phyloP scores from a whole-genome alignment of 2,329 filamentous ascomycete species.

The Botrytis hyacinthi region DNA sequence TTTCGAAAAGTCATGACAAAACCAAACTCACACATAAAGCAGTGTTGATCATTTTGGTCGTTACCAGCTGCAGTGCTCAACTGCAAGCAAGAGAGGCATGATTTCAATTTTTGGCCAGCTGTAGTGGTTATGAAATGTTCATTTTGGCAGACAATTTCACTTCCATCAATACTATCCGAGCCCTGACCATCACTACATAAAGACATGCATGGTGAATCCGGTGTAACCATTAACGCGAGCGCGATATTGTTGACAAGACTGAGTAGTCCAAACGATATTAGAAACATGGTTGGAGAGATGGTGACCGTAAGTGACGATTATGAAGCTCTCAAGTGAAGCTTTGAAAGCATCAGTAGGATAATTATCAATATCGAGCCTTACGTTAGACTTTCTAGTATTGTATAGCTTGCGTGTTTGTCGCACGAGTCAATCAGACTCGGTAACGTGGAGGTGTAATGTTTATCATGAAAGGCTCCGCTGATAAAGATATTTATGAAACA shows the following conservation, averaged over 20 bases:
- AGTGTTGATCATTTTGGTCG: constrained; percentile 34
- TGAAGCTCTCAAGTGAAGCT: not conserved
- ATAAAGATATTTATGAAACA: not conserved
- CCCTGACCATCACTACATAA: constrained; percentile 44
- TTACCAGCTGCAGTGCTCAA: constrained; percentile 31
- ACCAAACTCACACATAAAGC: constrained; percentile 35
- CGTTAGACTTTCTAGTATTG: not conserved
- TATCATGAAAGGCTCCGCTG: not conserved
- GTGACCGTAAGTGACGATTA: not conserved
- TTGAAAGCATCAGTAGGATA: not conserved
- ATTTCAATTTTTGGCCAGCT: constrained; percentile 32
- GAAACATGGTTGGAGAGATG: constrained; percentile 5
- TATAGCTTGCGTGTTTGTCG: not conserved
- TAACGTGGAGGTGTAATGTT: not conserved
- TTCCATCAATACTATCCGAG: constrained; percentile 42
- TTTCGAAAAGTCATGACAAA: not conserved
- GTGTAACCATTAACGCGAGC: constrained; percentile 47
- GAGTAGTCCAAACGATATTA: constrained; percentile 1
- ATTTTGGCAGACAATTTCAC: constrained; percentile 45
- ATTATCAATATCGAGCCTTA: not conserved
- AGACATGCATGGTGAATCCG: constrained; percentile 50
- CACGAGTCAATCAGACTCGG: not conserved
- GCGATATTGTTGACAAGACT: not conserved
- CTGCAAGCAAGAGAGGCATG: constrained; percentile 36
- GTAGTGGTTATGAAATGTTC: constrained; percentile 27